Conservation (phyloP, 202 grass and related monocot genomes). For the Brachypodium distachyon region DNA sequence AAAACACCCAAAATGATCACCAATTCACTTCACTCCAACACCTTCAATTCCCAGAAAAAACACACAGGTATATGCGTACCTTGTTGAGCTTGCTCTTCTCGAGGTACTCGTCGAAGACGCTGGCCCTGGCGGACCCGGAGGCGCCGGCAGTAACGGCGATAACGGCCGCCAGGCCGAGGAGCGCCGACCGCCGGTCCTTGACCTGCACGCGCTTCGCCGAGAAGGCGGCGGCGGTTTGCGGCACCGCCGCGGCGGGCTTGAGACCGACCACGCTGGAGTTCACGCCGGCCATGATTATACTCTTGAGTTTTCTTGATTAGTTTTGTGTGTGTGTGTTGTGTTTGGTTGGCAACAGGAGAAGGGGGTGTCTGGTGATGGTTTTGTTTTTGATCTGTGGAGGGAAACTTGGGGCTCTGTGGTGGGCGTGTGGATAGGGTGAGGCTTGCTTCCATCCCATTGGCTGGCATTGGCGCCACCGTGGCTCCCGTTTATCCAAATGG, state of each 20-base stretch:
- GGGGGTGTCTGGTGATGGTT: conserved; percentile 10
- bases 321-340: background rate
- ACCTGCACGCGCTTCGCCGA: conserved; percentile 26
- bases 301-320: background rate
- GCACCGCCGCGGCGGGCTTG: conserved; percentile 45
- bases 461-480: background rate
- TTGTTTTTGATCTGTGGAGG: conserved; percentile 28
- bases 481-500: conserved; percentile 34
- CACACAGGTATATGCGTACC: too few relatives aligned
- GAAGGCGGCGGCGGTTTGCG: conserved; percentile 22
- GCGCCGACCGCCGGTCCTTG: conserved; percentile 42
- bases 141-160: conserved; percentile 31
- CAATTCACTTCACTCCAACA: background rate
- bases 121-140: conserved; percentile 42
- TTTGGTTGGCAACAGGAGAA: background rate
- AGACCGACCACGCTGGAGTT: conserved; percentile 61
- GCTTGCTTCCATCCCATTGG: conserved; percentile 56
- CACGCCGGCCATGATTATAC: conserved; percentile 51
- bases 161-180: conserved; percentile 69
- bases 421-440: conserved; percentile 93
- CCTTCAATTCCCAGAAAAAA: too few relatives aligned
- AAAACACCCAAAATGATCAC: background rate
- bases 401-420: conserved; percentile 32
- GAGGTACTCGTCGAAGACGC: conserved; percentile 81
- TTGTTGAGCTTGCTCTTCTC: conserved; percentile 99